Base-by-base conservation (phyloP, 805 yeast species). In the Yarrowia sp. region DNA sequence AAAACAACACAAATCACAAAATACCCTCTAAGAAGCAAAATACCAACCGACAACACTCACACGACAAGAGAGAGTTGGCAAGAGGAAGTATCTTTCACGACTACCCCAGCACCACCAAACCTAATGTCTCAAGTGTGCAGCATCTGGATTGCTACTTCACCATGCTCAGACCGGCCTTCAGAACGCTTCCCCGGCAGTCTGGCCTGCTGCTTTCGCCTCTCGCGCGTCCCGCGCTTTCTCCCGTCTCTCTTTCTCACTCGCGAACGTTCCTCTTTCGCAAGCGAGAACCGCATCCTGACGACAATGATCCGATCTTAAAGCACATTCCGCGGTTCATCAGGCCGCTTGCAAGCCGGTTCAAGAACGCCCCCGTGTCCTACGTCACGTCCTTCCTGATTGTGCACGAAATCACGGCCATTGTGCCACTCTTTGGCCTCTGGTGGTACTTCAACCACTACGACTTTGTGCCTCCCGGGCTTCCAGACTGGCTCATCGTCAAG, bases 381-480 rank as follows among this genome's bases (percentile, higher is more conserved):
- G 76, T 86, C 12, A 78, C 87, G 0, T 77, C 91, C 2, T 88
- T 88, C 67, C 66, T 88, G 6, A 70, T 88, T 4, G 75, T 88
- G 13, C 96, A 88, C 69, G 96, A 88, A 69, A 65, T 88, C 41
- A 80, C 92, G 0, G 96, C 96, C 2, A 78, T 88, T 2, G 79
- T 81, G 27, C 96, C 96, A 1, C 75, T 88, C 53, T 74, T 87
- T 38, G 84, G 84, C 0, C 66, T 87, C 2, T 87, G 93, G 91
- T 87, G 83, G 68, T 65, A 77, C 0, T 78, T 88, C 65, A 87
- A 87, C 72, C 78, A 81, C 63, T 76, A 79, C 39, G 81, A 82
- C 61, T 73, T 79, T 55, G 70, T 82, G 9, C 86, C 88, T 1
- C 66, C 80, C 8, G 85, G 81, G 61, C 67, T 83, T 27, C 87